phyloP scores from a whole-genome alignment of 345 rosid species.

The Lepidium didymum region DNA sequence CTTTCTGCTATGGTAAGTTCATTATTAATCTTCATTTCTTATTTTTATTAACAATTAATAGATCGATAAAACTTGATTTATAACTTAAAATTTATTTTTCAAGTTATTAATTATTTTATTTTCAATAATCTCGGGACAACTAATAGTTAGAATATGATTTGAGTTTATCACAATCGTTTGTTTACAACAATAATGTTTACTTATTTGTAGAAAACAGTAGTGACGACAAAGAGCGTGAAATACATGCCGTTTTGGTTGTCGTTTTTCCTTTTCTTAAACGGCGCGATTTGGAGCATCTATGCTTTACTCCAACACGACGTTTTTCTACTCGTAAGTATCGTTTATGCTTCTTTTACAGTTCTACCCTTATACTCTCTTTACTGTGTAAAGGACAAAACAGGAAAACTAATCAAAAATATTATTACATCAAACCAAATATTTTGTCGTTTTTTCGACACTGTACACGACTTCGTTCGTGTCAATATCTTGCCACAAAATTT shows the following conservation, averaged over 20 bases:
- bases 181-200: background rate
- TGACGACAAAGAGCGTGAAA: slow-evolving; percentile 56
- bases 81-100: no score
- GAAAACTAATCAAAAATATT: background rate
- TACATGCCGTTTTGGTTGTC: slow-evolving; percentile 78
- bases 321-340: slow-evolving; percentile 43
- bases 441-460: slow-evolving; percentile 1
- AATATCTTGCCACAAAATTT: background rate
- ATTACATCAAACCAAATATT: background rate
- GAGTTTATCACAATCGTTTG: background rate
- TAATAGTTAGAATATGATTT: background rate
- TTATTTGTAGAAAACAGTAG: slow-evolving; percentile 57
- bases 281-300: slow-evolving; percentile 55
- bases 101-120: background rate
- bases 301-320: slow-evolving; percentile 47
- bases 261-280: slow-evolving; percentile 57
- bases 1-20: slow-evolving; percentile 69
- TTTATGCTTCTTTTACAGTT: background rate
- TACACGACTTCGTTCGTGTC: background rate
- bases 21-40: background rate
- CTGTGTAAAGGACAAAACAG: background rate
- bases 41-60: no score
- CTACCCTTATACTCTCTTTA: background rate
- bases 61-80: no score
- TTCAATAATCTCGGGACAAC: background rate